A percentile compares a stretch with the other conserved stretches of the same genome.
These are phyloP conservation scores for Termitomyces bulborhizus DNA, from an alignment of 768 basidiomycete genomes.

Conservation along the genomic window DNA sequence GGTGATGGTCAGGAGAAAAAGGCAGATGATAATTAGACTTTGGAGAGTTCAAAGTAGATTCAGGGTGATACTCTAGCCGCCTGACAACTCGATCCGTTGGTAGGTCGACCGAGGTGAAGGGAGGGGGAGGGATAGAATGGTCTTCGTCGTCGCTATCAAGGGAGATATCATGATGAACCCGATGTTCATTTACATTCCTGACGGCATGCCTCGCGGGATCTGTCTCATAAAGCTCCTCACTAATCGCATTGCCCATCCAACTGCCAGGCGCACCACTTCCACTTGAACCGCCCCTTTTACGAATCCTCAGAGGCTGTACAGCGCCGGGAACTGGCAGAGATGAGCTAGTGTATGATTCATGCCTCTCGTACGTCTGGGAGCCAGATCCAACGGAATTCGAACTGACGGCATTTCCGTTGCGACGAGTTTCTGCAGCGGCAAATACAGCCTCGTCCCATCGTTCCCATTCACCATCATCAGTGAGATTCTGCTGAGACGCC, in stretches of 20 bases:
- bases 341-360: background rate
- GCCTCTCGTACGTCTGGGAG: conserved; percentile 2
- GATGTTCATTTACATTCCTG: conserved; percentile 3
- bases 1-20: conserved; percentile 3
- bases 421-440: conserved; percentile 20
- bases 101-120: conserved; percentile 29
- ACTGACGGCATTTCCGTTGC: background rate
- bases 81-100: conserved; percentile 28
- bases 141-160: conserved; percentile 17
- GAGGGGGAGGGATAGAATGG: conserved; percentile 28
- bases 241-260: conserved; percentile 3
- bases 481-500: background rate
- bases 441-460: conserved; percentile 40
- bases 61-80: conserved; percentile 16
- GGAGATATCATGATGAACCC: conserved; percentile 5
- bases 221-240: background rate
- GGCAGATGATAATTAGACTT: conserved; percentile 7
- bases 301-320: conserved; percentile 30
- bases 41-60: conserved; percentile 17
- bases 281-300: conserved; percentile 20
- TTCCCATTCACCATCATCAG: conserved; percentile 41
- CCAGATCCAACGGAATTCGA: conserved; percentile 1
- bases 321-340: conserved; percentile 7
- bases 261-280: conserved; percentile 6
- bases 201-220: background rate